These are phyloP conservation scores for Fonsecaea multimorphosa DNA, from an alignment of 2,329 filamentous ascomycete genomes.

Conservation along the genomic window DNA sequence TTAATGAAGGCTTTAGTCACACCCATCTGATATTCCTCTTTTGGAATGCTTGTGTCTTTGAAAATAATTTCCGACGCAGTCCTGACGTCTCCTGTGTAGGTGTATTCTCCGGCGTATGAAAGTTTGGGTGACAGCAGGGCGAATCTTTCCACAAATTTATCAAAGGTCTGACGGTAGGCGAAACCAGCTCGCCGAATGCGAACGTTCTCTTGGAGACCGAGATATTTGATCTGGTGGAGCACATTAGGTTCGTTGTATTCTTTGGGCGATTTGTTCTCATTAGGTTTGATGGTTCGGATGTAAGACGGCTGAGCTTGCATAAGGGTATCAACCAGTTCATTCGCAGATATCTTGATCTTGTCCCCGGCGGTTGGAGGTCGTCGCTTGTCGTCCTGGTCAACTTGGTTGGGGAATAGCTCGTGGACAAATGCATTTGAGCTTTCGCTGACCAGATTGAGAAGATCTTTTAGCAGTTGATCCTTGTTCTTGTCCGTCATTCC, in stretches of 20 bases:
- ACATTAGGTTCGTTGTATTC: constrained; percentile 94
- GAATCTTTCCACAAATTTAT: constrained; percentile 97
- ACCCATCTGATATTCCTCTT: constrained; percentile 96
- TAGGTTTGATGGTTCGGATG: constrained; percentile 98
- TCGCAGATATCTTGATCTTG: constrained; percentile 93
- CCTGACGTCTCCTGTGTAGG: constrained; percentile 87
- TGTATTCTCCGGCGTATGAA: constrained; percentile 96
- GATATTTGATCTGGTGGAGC: constrained; percentile 97
- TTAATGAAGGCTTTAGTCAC: constrained; percentile 98
- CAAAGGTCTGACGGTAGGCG: constrained; percentile 94
- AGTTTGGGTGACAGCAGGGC: constrained; percentile 93
- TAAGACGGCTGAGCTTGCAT: constrained; percentile 99
- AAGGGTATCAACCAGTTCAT: constrained; percentile 89
- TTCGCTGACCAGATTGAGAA: constrained; percentile 82
- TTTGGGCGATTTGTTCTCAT: constrained; percentile 94
- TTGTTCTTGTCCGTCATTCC: constrained; percentile 99
- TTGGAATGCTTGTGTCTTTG: constrained; percentile 93
- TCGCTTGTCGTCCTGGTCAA: constrained; percentile 94
- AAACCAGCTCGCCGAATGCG: constrained; percentile 95
- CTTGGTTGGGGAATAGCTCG: constrained; percentile 85
- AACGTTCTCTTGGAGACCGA: constrained; percentile 99
- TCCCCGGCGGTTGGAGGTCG: constrained; percentile 94
- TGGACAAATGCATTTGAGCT: constrained; percentile 88
- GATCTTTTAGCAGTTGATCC: constrained; percentile 91
- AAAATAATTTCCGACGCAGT: constrained; percentile 90